Evolutionary conservation across 2,329 filamentous ascomycete species (phyloP), one percentile per base, ranked within the genome.

Genomic region (Chaetothyriales sp.): DNA sequence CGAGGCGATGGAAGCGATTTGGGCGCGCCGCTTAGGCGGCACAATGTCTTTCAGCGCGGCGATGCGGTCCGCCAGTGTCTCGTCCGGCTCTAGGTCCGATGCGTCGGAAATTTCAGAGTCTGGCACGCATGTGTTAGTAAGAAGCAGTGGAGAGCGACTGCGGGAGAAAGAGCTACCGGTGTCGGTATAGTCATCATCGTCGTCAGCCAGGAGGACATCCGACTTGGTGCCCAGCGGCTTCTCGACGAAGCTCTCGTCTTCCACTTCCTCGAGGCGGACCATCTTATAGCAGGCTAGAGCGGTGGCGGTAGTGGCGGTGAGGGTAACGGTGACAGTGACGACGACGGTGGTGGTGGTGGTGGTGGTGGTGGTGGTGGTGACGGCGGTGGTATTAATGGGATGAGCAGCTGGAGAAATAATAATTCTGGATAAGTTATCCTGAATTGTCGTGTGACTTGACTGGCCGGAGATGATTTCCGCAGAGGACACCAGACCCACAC

Each of bases 201-300:
- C 69, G 47, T 67, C 68, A 42, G 62, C 62, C 45, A 72, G 60
- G 50, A 72, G 64, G 46, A 64, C 82, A 53, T 81, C 79, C 52
- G 78, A 74, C 59, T 75, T 74, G 58, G 68, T 66, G 55, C 80
- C 71, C 63, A 84, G 81, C 60, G 76, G 72, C 69, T 84, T 81
- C 68, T 79, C 74, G 71, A 83, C 76, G 75, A 95, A 94, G 71
- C 93, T 86, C 77, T 95, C 89, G 68, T 96, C 90, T 67, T 93
- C 83, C 65, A 96, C 90, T 76, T 96, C 90, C 66, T 87, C 86
- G 66, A 96, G 86, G 72, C 90, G 87, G 70, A 96, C 90, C 90
- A 96, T 95, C 63, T 54, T 61, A 51, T 47, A 12, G 19, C 46
- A 49, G 19, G 9, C 25, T 5, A 28, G 5, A 28, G 25, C 25